A percentile compares a stretch with the other conserved stretches of the same genome.
phyloP scores from a whole-genome alignment of 352 stramenopile species.

The Thalassiosira mediterranea region DNA sequence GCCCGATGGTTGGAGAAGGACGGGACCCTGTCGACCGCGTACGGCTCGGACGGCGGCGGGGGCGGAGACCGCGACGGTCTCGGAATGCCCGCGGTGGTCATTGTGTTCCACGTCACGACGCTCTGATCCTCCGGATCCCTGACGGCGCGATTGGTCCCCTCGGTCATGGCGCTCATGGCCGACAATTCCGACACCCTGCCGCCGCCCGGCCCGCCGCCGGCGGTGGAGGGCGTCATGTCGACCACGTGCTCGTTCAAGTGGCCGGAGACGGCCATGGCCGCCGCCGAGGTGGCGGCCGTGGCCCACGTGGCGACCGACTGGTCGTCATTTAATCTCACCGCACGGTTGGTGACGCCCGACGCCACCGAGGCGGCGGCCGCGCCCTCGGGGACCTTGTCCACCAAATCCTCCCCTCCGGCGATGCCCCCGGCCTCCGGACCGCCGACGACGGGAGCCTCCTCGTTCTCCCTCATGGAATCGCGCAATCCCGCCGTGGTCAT shows the following conservation, averaged over 20 bases:
- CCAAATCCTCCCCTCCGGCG: constrained; percentile 2
- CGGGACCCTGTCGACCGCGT: constrained; percentile 41
- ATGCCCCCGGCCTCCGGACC: background rate
- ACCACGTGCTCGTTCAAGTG: constrained; percentile 32
- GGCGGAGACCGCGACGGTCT: background rate
- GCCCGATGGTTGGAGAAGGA: constrained; percentile 21
- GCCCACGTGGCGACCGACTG: constrained; percentile 51
- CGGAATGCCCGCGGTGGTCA: constrained; percentile 20
- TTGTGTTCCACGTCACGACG: constrained; percentile 50
- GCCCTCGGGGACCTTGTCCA: constrained; percentile 18
- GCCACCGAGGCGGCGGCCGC: background rate
- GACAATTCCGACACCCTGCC: background rate
- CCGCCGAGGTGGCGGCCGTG: constrained; percentile 25
- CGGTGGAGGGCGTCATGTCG: constrained; percentile 24
- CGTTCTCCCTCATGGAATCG: background rate
- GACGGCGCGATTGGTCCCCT: constrained; percentile 30
- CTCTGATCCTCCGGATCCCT: constrained; percentile 38
- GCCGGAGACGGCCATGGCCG: background rate
- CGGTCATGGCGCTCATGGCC: background rate
- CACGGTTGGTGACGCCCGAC: constrained; percentile 27
- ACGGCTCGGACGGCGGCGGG: background rate
- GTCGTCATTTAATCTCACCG: constrained; percentile 40
- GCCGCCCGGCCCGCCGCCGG: background rate
- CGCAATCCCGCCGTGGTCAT: constrained; percentile 22
- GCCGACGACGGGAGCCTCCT: background rate